phyloP scores from a whole-genome alignment of 2,329 filamentous ascomycete genomes.

The Penicillium rolfsii region DNA sequence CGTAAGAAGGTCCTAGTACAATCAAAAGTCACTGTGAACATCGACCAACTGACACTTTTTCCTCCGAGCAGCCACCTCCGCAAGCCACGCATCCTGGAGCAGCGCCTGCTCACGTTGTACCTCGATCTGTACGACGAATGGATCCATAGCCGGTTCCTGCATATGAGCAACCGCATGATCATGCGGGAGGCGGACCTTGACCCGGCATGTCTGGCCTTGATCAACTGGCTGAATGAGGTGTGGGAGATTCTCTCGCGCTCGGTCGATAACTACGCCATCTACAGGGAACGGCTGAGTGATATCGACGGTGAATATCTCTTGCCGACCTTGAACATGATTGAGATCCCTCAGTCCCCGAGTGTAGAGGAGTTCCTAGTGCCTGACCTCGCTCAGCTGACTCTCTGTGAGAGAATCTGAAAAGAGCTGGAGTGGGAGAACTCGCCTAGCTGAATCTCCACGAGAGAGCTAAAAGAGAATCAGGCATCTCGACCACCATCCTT shows the following conservation, averaged over 20 bases:
- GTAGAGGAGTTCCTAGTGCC: constrained; percentile 4
- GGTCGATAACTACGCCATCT: constrained; percentile 27
- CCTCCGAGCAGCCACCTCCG: constrained; percentile 22
- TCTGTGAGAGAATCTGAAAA: background rate
- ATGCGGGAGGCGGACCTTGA: constrained; percentile 11
- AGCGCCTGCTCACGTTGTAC: constrained; percentile 27
- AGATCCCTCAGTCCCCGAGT: constrained; percentile 15
- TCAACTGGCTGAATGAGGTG: constrained; percentile 19
- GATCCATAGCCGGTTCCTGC: constrained; percentile 30
- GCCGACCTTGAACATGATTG: constrained; percentile 8
- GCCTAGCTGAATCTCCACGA: background rate
- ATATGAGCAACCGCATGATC: constrained; percentile 25
- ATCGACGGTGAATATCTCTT: constrained; percentile 23
- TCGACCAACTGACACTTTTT: background rate
- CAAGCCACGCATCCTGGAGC: constrained; percentile 27
- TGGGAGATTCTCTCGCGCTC: constrained; percentile 27
- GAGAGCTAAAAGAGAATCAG: background rate
- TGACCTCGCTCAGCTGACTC: background rate
- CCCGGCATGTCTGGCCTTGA: constrained; percentile 18
- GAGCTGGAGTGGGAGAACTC: background rate
- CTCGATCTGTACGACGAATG: constrained; percentile 33
- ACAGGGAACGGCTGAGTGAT: constrained; percentile 17
- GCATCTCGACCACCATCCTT: background rate
- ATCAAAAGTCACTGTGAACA: background rate
- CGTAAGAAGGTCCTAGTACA: constrained; percentile 22